Percentiles rank a stretch among this genome's conserved stretches.
phyloP scores from a whole-genome alignment of 148 eudicot species.

The Nepenthes gracilis region DNA sequence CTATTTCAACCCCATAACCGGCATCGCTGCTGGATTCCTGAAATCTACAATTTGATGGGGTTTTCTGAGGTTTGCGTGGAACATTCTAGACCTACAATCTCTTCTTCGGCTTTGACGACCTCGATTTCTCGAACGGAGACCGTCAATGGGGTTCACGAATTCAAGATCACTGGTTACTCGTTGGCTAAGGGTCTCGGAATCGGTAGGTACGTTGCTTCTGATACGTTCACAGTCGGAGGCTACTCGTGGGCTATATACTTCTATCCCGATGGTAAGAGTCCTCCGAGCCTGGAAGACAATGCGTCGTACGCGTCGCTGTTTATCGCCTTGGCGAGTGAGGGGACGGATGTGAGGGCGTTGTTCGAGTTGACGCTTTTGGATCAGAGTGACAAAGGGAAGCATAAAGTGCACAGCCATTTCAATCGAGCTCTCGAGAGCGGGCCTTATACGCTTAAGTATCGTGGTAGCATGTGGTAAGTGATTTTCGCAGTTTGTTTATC shows the following conservation, averaged over 20 bases:
- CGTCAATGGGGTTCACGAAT: slow-evolving; percentile 33
- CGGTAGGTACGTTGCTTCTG: slow-evolving; percentile 41
- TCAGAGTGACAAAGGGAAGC: slow-evolving; percentile 42
- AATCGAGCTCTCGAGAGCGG: slow-evolving; percentile 36
- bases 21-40: too few relatives aligned
- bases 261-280: slow-evolving; percentile 47
- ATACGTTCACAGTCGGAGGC: slow-evolving; percentile 43
- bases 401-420: slow-evolving; percentile 45
- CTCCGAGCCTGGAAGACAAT: slow-evolving; percentile 25
- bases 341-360: slow-evolving; percentile 42
- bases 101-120: slow-evolving; percentile 11
- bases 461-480: slow-evolving; percentile 55
- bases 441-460: slow-evolving; percentile 40
- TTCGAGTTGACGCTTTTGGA: slow-evolving; percentile 41
- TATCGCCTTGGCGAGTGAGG: slow-evolving; percentile 48
- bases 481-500: not conserved
- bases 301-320: slow-evolving; percentile 33
- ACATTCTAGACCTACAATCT: slow-evolving; percentile 11
- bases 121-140: slow-evolving; percentile 36
- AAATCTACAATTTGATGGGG: slow-evolving; percentile 14
- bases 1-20: too few relatives aligned
- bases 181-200: slow-evolving; percentile 36
- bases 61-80: slow-evolving; percentile 20
- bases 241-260: slow-evolving; percentile 44
- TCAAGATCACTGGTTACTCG: slow-evolving; percentile 31